These are phyloP conservation scores for Capsicum chinense DNA, from an alignment of 257 asterid species.

Conservation along the genomic window DNA sequence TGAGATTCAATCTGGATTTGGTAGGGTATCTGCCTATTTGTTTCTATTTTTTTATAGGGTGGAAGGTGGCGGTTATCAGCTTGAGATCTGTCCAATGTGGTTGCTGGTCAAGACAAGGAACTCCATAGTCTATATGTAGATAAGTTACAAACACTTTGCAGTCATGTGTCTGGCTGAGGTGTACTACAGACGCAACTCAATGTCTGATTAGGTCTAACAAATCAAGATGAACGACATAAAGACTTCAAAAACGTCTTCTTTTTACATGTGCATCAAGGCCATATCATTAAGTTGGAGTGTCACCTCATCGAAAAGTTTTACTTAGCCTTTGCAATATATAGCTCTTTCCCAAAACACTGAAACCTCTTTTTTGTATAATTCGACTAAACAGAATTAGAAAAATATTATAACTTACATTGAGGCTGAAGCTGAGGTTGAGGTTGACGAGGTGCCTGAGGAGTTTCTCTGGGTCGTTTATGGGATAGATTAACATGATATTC, in stretches of 20 bases:
- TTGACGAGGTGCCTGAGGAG: slow-evolving; percentile 52
- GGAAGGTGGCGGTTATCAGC: not conserved
- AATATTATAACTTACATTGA: slow-evolving; percentile 41
- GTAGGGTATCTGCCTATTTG: not conserved
- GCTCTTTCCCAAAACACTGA: not conserved
- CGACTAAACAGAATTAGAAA: not conserved
- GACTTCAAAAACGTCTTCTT: not conserved
- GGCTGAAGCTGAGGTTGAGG: slow-evolving; percentile 33
- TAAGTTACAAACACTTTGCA: not conserved
- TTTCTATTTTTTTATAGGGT: not conserved
- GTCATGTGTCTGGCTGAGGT: not conserved
- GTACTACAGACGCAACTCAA: not conserved
- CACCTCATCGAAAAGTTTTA: slow-evolving; percentile 11
- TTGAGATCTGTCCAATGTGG: slow-evolving; percentile 6
- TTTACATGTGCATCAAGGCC: not conserved
- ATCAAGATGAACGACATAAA: not conserved
- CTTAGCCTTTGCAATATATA: not conserved
- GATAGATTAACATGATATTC: slow-evolving; percentile 69
- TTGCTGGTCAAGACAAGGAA: slow-evolving; percentile 13
- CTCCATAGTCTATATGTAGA: not conserved
- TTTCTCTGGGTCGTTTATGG: slow-evolving; percentile 91
- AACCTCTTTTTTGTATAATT: not conserved
- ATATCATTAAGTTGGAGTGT: slow-evolving; percentile 9
- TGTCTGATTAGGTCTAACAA: slow-evolving; percentile 1
- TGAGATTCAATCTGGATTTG: slow-evolving; percentile 4